Evolutionary conservation across 1,284 basidiomycete species (phyloP).

Genomic region (Tetrapyrgos nigripes): DNA sequence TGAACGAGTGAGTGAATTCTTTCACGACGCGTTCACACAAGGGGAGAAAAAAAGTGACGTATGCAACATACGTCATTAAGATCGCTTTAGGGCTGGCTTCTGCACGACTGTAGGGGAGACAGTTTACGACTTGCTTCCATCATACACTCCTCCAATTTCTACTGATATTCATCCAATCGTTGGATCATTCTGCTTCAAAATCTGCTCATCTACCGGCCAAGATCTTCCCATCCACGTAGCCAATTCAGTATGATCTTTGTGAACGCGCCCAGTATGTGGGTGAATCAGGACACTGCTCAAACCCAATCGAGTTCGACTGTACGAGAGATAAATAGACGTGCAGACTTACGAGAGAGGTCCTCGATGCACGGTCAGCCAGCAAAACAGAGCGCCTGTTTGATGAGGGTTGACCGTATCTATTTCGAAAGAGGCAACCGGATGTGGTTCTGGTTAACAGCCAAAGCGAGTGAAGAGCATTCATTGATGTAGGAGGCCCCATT

Average conservation of each 20-base stretch:
- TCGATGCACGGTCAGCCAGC: slow-evolving; percentile 68
- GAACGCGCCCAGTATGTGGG: slow-evolving; percentile 69
- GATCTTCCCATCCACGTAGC: slow-evolving; percentile 74
- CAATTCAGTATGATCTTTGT: slow-evolving; percentile 68
- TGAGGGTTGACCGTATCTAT: slow-evolving; percentile 71
- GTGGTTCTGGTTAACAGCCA: slow-evolving; percentile 37
- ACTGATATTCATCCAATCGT: no score
- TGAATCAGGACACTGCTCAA: slow-evolving; percentile 69
- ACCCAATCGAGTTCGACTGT: no score
- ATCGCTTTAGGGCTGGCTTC: no score
- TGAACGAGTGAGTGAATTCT: no score
- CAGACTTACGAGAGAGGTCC: slow-evolving; percentile 68
- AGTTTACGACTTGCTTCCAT: no score
- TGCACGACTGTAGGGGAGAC: no score
- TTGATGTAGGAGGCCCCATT: not conserved
- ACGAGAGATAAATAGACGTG: not conserved
- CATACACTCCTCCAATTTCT: no score
- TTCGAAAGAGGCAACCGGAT: slow-evolving; percentile 75
- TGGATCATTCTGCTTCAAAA: not conserved
- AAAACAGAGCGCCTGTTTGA: slow-evolving; percentile 70
- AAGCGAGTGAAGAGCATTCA: not conserved
- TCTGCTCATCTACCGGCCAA: slow-evolving; percentile 53
- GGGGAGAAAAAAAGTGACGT: no score
- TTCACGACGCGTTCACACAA: no score
- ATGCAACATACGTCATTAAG: no score